Conservation (phyloP, 129 eudicot species). For the Lactuca saligna region DNA sequence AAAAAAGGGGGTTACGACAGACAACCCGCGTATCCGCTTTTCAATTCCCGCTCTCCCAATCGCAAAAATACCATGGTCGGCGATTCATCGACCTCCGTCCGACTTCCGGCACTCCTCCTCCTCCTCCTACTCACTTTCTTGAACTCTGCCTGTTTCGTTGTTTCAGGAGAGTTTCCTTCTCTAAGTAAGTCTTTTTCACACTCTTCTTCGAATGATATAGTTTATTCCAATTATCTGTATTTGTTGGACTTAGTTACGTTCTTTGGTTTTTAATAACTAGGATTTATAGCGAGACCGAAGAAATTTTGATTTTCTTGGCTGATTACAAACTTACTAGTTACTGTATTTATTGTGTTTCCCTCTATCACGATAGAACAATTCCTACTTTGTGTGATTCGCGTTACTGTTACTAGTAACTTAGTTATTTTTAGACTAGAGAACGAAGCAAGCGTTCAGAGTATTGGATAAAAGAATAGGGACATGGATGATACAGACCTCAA, state of each 20-base stretch:
- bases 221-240: not conserved
- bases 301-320: not conserved
- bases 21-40: constrained; percentile 19
- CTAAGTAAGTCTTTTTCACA: constrained; percentile 20
- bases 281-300: not conserved
- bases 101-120: constrained; percentile 24
- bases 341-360: not conserved
- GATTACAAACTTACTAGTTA: not conserved
- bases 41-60: constrained; percentile 11
- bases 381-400: not conserved
- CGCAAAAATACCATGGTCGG: constrained; percentile 9
- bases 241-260: not conserved
- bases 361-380: constrained; percentile 11
- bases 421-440: not conserved
- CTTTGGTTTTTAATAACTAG: not conserved
- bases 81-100: constrained; percentile 14
- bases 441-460: not conserved
- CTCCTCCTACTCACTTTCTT: constrained; percentile 21
- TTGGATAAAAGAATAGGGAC: not conserved
- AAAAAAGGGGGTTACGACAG: not conserved
- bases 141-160: constrained; percentile 7
- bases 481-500: not conserved
- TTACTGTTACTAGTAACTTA: not conserved
- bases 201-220: not conserved
- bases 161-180: constrained; percentile 26